Base-by-base conservation (phyloP, 148 eudicot genomes). In the Diospyros kaki region DNA sequence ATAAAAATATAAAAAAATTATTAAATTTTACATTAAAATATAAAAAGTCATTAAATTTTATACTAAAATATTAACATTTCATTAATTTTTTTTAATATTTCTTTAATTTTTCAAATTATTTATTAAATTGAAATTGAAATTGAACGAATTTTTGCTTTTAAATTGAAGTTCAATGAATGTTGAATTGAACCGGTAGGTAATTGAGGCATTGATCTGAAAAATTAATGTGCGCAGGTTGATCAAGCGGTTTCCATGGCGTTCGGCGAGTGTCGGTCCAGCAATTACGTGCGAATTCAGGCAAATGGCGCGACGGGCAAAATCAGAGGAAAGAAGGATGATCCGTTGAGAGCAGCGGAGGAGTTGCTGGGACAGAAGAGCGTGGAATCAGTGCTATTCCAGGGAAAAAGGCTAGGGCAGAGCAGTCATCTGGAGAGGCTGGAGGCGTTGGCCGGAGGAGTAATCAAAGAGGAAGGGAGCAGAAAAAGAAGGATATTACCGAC, bases 171-270 rank as follows among this genome's bases (percentile, higher is more conserved):
- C 6, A 48, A 8, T 10, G 14, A 14, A 1, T 1, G 14, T 2
- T 2, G 59, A 55, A 55, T 55, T 13, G 8, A 28, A 28, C 28
- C 0, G 28, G 28, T 28, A 28, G 28, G 28, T 28, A 28, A 28
- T 28, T 28, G 28, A 28, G 28, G 28, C 28, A 28, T 28, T 28
- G 28, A 28, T 14, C 12, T 9, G 59, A 55, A 2, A 14, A 13
- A 9, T 10, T 12, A 11, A 40, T 8, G 55, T 0, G n/a, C 50
- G 64, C 41, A 79, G 86, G 86, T 83, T 62, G 88, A 85, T 76
- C 86, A 85, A 64, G 84, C 84, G 9, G 88, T 85, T 2, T 75
- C 86, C 0, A 69, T 85, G 84, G 88, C 88, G 61, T 85, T 85
- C 61, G 85, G 84, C 9, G 72, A 80, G 51, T 63, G 58, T 14